phyloP scores from a whole-genome alignment of 495 filamentous ascomycete genomes.

The Aspergillus diversus region DNA sequence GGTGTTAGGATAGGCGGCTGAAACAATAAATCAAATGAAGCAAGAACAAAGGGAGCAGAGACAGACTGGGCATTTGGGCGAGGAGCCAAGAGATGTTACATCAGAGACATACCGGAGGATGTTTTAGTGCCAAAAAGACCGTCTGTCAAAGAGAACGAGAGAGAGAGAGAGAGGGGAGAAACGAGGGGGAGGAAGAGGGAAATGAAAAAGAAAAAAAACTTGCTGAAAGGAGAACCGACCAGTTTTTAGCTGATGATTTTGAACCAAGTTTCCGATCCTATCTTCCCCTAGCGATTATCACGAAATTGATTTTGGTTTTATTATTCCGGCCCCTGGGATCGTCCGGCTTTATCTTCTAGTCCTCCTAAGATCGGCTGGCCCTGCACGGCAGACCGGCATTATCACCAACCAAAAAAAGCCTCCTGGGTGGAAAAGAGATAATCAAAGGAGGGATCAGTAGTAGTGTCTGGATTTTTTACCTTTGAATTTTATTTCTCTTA shows the following conservation, averaged over 20 bases:
- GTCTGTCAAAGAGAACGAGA: too few species aligned
- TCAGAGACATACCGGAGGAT: constrained; percentile 22
- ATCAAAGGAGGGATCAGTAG: not conserved
- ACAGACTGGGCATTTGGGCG: not conserved
- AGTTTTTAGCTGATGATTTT: constrained; percentile 9
- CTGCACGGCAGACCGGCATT: constrained; percentile 17
- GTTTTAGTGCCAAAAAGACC: not conserved
- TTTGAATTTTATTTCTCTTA: not conserved
- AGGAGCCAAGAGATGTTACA: constrained; percentile 14
- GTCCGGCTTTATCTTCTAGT: constrained; percentile 19
- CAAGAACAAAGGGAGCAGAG: not conserved
- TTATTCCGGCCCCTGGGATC: constrained; percentile 16
- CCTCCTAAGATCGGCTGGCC: constrained; percentile 22
- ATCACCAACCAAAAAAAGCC: constrained; percentile 6
- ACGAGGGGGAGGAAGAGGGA: constrained; percentile 3
- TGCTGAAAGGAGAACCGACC: not conserved
- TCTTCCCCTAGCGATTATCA: not conserved
- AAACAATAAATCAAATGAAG: constrained; percentile 5
- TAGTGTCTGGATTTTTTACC: not conserved
- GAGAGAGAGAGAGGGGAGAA: constrained; percentile 1
- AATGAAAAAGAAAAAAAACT: constrained; percentile 2
- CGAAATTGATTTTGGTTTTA: constrained; percentile 4
- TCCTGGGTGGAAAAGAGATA: not conserved
- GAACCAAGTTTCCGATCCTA: constrained; percentile 1
- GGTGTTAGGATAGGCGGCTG: not conserved